Evolutionary conservation across 2,329 filamentous ascomycete species (phyloP).

Genomic region (Fusarium hostae): DNA sequence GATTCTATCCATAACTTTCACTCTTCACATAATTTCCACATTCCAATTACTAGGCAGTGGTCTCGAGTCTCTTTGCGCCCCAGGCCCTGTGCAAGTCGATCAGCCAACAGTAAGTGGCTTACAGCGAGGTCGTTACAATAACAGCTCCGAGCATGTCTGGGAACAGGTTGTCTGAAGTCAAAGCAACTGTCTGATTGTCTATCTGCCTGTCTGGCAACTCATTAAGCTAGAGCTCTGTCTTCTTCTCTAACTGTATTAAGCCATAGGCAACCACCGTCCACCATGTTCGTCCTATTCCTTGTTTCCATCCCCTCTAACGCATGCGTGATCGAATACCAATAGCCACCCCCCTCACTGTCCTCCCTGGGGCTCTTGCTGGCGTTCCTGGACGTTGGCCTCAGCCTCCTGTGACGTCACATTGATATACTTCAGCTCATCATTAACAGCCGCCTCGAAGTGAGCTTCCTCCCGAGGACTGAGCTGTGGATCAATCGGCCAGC

Average conservation of each 20-base stretch:
- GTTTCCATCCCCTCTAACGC: neutral
- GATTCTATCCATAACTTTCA: neutral
- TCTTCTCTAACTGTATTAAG: no score
- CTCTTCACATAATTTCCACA: neutral
- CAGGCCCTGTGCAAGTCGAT: neutral
- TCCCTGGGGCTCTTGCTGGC: neutral
- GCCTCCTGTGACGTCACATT: neutral
- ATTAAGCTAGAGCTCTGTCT: neutral
- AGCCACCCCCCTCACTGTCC: neutral
- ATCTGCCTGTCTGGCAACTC: neutral
- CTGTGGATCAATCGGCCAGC: accelerated
- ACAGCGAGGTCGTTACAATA: neutral
- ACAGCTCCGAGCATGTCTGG: neutral
- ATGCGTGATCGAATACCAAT: no score
- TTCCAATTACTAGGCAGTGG: neutral
- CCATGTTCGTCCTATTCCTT: neutral
- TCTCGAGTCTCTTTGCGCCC: accelerated
- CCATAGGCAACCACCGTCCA: no score
- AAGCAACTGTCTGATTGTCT: neutral
- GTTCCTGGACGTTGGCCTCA: neutral
- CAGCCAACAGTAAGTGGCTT: neutral
- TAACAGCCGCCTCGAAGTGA: neutral
- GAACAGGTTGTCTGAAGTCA: no score
- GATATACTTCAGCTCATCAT: neutral
- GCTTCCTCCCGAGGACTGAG: accelerated